Conservation (phyloP, 345 rosid genomes). For the Salix suchowensis region DNA sequence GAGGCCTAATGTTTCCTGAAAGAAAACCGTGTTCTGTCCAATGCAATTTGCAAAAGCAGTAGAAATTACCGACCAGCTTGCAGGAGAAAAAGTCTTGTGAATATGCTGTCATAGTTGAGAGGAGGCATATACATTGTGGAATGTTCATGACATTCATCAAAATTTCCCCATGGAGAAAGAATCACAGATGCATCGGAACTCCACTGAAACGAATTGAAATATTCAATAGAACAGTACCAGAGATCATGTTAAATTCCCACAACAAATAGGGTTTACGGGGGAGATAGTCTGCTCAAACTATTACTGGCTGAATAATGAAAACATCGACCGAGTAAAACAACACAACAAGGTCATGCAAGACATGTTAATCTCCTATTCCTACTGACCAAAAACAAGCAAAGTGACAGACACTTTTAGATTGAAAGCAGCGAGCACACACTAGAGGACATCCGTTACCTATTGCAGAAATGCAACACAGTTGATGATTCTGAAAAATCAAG, state of each 20-base stretch:
- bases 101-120: not conserved
- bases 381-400: too few relatives aligned
- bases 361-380: too few relatives aligned
- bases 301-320: not conserved
- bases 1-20: too few relatives aligned
- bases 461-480: not conserved
- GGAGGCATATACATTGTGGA: not conserved
- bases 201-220: not conserved
- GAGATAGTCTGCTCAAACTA: not conserved
- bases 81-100: too few relatives aligned
- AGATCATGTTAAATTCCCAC: not conserved
- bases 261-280: not conserved
- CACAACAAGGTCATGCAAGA: too few relatives aligned
- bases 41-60: too few relatives aligned
- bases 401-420: too few relatives aligned
- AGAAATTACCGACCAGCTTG: too few relatives aligned
- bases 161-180: too few relatives aligned
- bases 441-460: not conserved
- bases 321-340: not conserved
- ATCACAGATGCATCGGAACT: not conserved
- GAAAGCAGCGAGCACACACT: too few relatives aligned
- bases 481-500: constrained; percentile 19
- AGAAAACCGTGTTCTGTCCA: too few relatives aligned
- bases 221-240: not conserved
- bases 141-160: not conserved